A percentile compares a stretch with the other conserved stretches of the same genome.
phyloP scores from a whole-genome alignment of 1,139 yeast species.

The Ashbya aceris region DNA sequence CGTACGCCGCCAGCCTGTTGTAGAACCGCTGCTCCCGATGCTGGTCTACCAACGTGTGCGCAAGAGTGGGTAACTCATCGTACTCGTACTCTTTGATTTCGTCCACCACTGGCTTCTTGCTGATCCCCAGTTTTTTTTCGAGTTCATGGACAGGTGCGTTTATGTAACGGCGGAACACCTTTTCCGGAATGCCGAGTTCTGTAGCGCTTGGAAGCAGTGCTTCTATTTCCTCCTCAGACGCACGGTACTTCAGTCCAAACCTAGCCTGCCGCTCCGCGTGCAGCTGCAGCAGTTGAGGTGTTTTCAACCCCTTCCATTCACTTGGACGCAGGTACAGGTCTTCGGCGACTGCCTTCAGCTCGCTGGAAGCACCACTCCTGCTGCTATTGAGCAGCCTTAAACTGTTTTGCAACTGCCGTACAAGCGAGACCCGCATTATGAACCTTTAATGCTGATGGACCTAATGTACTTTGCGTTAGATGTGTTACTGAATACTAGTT shows the following conservation, averaged over 20 bases:
- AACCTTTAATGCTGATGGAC: too few relatives aligned
- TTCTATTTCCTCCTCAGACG: slow-evolving; percentile 39
- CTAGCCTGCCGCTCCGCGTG: slow-evolving; percentile 49
- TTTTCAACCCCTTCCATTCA: slow-evolving; percentile 60
- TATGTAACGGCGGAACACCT: slow-evolving; percentile 31
- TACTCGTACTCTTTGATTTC: slow-evolving; percentile 33
- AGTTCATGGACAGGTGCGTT: slow-evolving; percentile 29
- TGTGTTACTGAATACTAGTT: too few relatives aligned
- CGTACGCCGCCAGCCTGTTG: slow-evolving; percentile 81
- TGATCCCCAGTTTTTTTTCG: slow-evolving; percentile 29
- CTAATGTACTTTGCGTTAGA: too few relatives aligned
- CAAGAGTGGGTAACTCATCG: slow-evolving; percentile 54
- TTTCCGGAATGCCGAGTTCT: slow-evolving; percentile 29
- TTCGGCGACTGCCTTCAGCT: slow-evolving; percentile 3
- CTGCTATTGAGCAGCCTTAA: too few relatives aligned
- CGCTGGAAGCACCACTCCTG: too few relatives aligned
- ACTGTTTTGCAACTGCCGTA: too few relatives aligned
- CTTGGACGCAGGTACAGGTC: slow-evolving; percentile 39
- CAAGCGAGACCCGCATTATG: too few relatives aligned
- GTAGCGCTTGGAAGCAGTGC: slow-evolving; percentile 37
- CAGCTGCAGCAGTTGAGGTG: slow-evolving; percentile 51
- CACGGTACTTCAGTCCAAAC: slow-evolving; percentile 50
- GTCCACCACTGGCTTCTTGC: slow-evolving; percentile 18
- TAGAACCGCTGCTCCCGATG: slow-evolving; percentile 56
- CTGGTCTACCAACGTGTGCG: slow-evolving; percentile 51